Percentiles rank a stretch among this genome's conserved stretches.
Conservation (phyloP, 306 rosid species). For the Castanea sativa region DNA sequence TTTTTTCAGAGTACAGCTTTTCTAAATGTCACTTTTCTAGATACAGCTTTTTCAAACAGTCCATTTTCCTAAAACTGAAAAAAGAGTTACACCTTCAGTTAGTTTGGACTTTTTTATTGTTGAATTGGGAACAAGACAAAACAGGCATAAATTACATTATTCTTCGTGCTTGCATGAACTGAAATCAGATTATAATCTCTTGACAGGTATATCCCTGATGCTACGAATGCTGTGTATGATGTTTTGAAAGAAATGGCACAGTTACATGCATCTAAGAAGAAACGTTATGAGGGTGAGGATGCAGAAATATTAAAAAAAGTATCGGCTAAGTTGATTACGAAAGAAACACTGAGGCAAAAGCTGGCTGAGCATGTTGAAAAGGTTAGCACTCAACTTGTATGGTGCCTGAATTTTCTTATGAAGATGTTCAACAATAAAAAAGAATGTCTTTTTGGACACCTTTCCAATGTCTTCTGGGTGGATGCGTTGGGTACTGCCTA, state of each 20-base stretch:
- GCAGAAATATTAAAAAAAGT: slow-evolving; percentile 61
- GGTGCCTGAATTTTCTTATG: slow-evolving; percentile 8
- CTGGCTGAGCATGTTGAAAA: slow-evolving; percentile 89
- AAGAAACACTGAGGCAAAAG: slow-evolving; percentile 68
- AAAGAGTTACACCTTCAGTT: too few relatives aligned
- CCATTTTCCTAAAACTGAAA: too few relatives aligned
- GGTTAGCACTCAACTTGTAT: slow-evolving; percentile 41
- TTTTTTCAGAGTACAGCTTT: too few relatives aligned
- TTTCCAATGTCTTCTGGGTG: neutral
- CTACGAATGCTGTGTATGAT: slow-evolving; percentile 58
- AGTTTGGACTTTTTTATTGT: too few relatives aligned
- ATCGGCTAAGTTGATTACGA: slow-evolving; percentile 59
- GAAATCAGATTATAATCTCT: slow-evolving; percentile 20
- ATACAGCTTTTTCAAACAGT: too few relatives aligned
- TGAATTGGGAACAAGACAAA: too few relatives aligned
- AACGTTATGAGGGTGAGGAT: slow-evolving; percentile 46
- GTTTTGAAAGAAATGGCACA: slow-evolving; percentile 61
- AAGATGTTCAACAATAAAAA: neutral
- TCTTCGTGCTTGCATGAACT: slow-evolving; percentile 13
- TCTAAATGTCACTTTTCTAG: too few relatives aligned
- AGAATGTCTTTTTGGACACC: neutral
- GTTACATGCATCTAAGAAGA: slow-evolving; percentile 60
- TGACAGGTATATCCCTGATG: slow-evolving; percentile 85
- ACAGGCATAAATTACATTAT: neutral
- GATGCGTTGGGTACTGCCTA: neutral